Percentiles rank a stretch among this genome's conserved stretches.
phyloP scores from a whole-genome alignment of 108 stramenopile species.

The Skeletonema marinoi region DNA sequence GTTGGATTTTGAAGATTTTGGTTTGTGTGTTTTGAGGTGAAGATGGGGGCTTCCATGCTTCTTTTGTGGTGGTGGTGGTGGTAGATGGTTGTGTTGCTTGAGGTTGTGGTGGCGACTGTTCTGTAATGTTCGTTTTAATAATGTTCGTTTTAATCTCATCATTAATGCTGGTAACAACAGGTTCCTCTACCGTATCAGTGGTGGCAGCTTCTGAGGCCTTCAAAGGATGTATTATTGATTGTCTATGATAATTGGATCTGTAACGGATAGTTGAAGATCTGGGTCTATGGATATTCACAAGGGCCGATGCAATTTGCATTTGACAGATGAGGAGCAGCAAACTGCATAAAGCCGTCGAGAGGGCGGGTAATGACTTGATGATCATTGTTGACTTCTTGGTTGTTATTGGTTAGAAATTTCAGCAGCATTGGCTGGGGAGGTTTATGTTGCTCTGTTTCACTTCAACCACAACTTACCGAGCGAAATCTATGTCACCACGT shows the following conservation, averaged over 20 bases:
- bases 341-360: background rate
- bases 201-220: background rate
- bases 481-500: too few relatives aligned
- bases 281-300: background rate
- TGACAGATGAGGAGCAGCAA: background rate
- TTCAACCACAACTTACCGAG: too few relatives aligned
- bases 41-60: background rate
- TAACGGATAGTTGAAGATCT: background rate
- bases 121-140: background rate
- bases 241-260: background rate
- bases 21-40: background rate
- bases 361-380: background rate
- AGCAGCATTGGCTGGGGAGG: background rate
- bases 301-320: background rate
- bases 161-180: too few relatives aligned
- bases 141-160: background rate
- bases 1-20: constrained; percentile 16
- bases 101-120: background rate
- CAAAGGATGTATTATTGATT: background rate
- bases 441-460: too few relatives aligned
- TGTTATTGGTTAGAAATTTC: too few relatives aligned
- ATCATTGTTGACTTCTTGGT: background rate
- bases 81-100: too few relatives aligned
- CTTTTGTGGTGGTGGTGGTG: background rate
- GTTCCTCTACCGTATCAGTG: background rate